Evolutionary conservation across 371 early-diverging fungal genomes (phyloP), one percentile per base, ranked within the genome.

Genomic region (Mucor velutinosus): DNA sequence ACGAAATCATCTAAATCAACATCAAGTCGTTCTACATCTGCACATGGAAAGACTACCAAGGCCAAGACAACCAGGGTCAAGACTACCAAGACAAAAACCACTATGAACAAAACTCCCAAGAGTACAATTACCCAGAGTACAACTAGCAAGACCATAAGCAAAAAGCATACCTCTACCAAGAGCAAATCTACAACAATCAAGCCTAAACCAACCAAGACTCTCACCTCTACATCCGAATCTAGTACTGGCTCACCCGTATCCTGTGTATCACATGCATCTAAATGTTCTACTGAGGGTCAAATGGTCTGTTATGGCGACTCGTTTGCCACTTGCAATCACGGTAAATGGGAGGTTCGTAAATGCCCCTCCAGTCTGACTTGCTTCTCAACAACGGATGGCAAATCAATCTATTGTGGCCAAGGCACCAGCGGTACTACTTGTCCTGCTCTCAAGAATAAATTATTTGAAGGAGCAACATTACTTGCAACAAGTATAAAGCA

Each of bases 391-490:
- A 71, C 78, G 0, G 77, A 82, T 35, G 71, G 76, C 12, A 8
- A 33, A 6, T 80, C 80, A 14, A 55, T 73, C 10, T 80, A 80
- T 59, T 82, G 83, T 60, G 80, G 71, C 39, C 60, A 39, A 35
- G 67, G 71, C 37, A 35, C 58, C 12, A 41, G 58, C 15, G 29
- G 49, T 1, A 69, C 23, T 30, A 60, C 62, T 1, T 59, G 64
- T 21, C n/a, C 39, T 32, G 11, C 23, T 41, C n/a, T 14, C 60
- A 57, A 32, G 11, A n/a, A n/a, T n/a, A 32, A 32, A 6, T 12
- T 30, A 4, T 4, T 33, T 21, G 25, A 19, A 58, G 39, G 64
- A 19, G 53, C 58, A 10, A 27, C 29, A n/a, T 49, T 45, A 14
- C 57, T 47, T 15, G 64, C 65, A 21, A 17, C 57, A 5, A 64